phyloP scores from a whole-genome alignment of 495 filamentous ascomycete genomes.

The Penicillium paxilli region DNA sequence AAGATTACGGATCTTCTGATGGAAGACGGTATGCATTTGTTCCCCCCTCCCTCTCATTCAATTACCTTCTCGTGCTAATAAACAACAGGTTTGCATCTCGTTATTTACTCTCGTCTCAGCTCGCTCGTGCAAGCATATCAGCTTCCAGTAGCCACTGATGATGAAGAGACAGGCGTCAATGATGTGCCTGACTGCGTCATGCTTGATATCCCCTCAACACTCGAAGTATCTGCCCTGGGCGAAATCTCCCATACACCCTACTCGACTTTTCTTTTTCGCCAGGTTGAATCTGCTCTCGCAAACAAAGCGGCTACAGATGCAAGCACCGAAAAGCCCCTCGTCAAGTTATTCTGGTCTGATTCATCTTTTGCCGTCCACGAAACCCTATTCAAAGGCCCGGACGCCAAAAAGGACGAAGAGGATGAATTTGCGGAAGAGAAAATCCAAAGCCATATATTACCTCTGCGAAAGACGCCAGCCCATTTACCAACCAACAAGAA shows the following conservation, averaged over 20 bases:
- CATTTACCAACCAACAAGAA: not conserved
- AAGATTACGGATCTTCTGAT: slow-evolving; percentile 31
- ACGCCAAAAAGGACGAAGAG: slow-evolving; percentile 2
- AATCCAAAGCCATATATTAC: not conserved
- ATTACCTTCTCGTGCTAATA: no score
- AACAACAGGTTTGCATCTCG: slow-evolving; percentile 29
- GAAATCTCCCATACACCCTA: slow-evolving; percentile 11
- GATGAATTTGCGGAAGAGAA: not conserved
- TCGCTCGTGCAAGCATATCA: slow-evolving; percentile 37
- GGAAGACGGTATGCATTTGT: slow-evolving; percentile 35
- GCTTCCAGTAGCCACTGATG: slow-evolving; percentile 24
- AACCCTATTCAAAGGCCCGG: slow-evolving; percentile 27
- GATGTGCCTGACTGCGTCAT: slow-evolving; percentile 41
- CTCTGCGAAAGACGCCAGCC: not conserved
- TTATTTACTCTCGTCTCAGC: slow-evolving; percentile 48
- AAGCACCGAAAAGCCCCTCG: slow-evolving; percentile 22
- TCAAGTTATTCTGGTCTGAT: slow-evolving; percentile 42
- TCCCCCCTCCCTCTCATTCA: no score
- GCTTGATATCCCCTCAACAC: slow-evolving; percentile 32
- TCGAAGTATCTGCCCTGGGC: not conserved
- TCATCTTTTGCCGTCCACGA: slow-evolving; percentile 36
- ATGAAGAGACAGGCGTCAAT: slow-evolving; percentile 14
- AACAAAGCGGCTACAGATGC: slow-evolving; percentile 11
- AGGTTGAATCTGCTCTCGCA: slow-evolving; percentile 28
- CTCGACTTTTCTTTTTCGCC: slow-evolving; percentile 37